Evolutionary conservation across 169 alveolate genomes (phyloP).

Genomic region (Plasmodium vivax): DNA sequence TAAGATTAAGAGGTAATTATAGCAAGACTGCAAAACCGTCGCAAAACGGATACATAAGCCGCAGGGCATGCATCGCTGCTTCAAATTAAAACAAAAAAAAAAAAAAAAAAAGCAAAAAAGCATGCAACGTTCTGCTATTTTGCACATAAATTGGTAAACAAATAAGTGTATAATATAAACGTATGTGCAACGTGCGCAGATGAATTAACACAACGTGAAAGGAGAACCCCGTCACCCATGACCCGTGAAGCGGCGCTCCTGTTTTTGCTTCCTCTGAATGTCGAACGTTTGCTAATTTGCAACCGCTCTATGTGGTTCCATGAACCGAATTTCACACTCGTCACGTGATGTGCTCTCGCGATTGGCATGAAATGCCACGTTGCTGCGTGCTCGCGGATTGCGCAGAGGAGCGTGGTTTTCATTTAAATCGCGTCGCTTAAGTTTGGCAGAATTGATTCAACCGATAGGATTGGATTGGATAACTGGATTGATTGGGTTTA

Average conservation of each 20-base stretch:
- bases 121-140: not conserved
- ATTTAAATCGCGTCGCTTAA: not conserved
- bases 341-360: not conserved
- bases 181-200: not conserved
- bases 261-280: not conserved
- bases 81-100: not conserved
- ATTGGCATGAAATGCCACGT: not conserved
- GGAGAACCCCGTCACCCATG: not conserved
- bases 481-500: not conserved
- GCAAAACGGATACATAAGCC: not conserved
- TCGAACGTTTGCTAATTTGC: conserved; percentile 1
- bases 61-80: not conserved
- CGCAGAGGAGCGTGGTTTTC: not conserved
- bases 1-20: not conserved
- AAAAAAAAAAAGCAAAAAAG: not conserved
- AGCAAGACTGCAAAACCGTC: not conserved
- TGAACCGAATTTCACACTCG: not conserved
- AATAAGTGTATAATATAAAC: not conserved
- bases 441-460: not conserved
- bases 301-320: conserved; percentile 3
- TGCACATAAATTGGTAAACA: not conserved
- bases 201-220: not conserved
- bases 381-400: not conserved
- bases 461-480: not conserved
- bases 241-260: not conserved